Conservation (phyloP, 1,284 basidiomycete genomes). For the Fomitopsis schrenkii region DNA sequence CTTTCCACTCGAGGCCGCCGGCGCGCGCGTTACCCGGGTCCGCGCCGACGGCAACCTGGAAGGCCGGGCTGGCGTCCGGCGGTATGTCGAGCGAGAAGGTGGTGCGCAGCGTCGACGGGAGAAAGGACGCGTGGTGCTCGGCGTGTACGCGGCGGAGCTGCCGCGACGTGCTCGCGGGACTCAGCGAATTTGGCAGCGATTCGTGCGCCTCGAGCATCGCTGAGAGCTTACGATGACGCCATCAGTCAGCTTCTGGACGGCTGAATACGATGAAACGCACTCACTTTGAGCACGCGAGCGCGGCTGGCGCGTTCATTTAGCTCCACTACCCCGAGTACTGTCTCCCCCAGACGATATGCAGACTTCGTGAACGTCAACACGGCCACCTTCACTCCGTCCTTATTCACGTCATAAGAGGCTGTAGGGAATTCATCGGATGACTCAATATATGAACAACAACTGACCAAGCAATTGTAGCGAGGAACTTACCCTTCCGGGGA, state of each 20-base stretch:
- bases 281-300: slow-evolving; percentile 71
- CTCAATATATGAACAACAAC: slow-evolving; percentile 3
- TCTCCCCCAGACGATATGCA: slow-evolving; percentile 87
- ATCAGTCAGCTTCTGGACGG: background rate
- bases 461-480: background rate
- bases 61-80: slow-evolving; percentile 82
- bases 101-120: slow-evolving; percentile 65
- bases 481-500: slow-evolving; percentile 73
- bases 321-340: slow-evolving; percentile 83
- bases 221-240: slow-evolving; percentile 51
- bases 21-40: slow-evolving; percentile 4
- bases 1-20: slow-evolving; percentile 85
- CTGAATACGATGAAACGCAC: slow-evolving; percentile 12
- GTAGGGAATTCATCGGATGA: background rate
- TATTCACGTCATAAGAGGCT: slow-evolving; percentile 93
- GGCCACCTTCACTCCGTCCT: slow-evolving; percentile 84
- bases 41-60: slow-evolving; percentile 50
- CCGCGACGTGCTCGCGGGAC: slow-evolving; percentile 34
- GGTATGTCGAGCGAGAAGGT: slow-evolving; percentile 89
- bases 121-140: slow-evolving; percentile 76
- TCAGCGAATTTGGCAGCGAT: slow-evolving; percentile 59
- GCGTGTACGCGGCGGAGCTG: slow-evolving; percentile 72
- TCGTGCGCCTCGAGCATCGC: slow-evolving; percentile 86
- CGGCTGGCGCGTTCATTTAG: slow-evolving; percentile 64
- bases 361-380: slow-evolving; percentile 89